phyloP scores from a whole-genome alignment of 768 basidiomycete genomes.

The Rhodosporidiobolus sp. region DNA sequence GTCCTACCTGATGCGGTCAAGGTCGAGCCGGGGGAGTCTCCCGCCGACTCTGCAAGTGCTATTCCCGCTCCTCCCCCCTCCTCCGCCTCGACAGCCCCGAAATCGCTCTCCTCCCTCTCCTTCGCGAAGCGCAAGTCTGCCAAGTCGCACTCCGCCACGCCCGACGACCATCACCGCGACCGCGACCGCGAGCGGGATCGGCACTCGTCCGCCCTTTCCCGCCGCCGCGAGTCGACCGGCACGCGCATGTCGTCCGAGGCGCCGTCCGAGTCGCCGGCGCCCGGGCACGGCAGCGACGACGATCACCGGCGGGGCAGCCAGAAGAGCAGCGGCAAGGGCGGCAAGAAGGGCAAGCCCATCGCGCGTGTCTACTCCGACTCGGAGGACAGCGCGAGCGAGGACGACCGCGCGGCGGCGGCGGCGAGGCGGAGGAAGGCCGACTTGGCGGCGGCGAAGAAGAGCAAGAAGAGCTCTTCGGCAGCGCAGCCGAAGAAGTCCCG shows the following conservation, averaged over 20 bases:
- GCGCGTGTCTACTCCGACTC: background rate
- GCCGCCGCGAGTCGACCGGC: constrained; percentile 5
- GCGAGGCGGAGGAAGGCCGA: constrained; percentile 4
- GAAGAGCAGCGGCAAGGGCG: too few relatives aligned
- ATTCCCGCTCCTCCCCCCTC: background rate
- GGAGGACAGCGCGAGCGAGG: constrained; percentile 14
- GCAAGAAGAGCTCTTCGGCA: background rate
- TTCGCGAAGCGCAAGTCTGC: constrained; percentile 19
- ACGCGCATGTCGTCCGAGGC: constrained; percentile 32
- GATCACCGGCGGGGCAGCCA: background rate
- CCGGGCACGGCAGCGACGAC: constrained; percentile 6
- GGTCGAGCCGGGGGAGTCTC: background rate
- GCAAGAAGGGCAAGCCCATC: background rate
- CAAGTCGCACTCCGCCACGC: background rate
- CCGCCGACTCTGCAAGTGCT: background rate
- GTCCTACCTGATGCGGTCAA: constrained; percentile 1
- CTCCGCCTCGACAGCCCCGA: background rate
- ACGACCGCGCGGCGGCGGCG: background rate
- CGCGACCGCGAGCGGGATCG: background rate
- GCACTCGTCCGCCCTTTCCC: background rate
- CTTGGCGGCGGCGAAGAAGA: background rate
- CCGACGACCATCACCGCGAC: background rate
- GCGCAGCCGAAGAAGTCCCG: background rate
- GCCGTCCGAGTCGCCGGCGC: constrained; percentile 23
- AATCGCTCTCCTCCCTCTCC: constrained; percentile 20